These are phyloP conservation scores for Saccharum officinarum DNA, from an alignment of 176 grass and related monocot genomes.

Conservation along the genomic window DNA sequence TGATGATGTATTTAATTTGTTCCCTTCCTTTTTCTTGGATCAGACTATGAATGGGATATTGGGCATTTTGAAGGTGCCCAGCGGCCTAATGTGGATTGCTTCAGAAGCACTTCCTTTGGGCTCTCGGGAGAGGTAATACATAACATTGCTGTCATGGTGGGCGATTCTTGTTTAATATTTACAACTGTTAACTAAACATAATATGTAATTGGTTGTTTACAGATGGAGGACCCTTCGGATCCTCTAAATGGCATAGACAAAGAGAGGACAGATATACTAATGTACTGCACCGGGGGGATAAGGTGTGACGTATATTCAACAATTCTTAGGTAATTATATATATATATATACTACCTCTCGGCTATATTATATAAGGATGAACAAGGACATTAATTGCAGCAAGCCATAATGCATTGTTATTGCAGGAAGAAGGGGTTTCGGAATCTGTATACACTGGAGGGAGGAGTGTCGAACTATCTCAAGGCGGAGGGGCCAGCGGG, in stretches of 20 bases:
- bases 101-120: conserved; percentile 95
- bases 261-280: conserved; percentile 86
- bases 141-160: conserved; percentile 7
- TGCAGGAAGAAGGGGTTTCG: conserved; percentile 76
- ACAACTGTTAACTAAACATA: background rate
- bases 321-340: conserved; percentile 67
- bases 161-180: background rate
- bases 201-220: conserved; percentile 24
- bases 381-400: background rate
- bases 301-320: conserved; percentile 90
- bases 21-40: background rate
- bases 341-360: background rate
- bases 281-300: conserved; percentile 97
- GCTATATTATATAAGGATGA: background rate
- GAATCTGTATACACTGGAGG: conserved; percentile 80
- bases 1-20: background rate
- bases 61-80: conserved; percentile 96
- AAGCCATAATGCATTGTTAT: background rate
- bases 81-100: conserved; percentile 88
- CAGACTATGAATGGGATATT: conserved; percentile 99
- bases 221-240: conserved; percentile 49
- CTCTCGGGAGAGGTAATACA: conserved; percentile 66
- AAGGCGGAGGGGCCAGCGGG: conserved; percentile 61
- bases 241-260: conserved; percentile 70
- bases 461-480: conserved; percentile 92